Base-by-base conservation (phyloP, 169 alveolate genomes). In the Plasmodium chabaudi region DNA sequence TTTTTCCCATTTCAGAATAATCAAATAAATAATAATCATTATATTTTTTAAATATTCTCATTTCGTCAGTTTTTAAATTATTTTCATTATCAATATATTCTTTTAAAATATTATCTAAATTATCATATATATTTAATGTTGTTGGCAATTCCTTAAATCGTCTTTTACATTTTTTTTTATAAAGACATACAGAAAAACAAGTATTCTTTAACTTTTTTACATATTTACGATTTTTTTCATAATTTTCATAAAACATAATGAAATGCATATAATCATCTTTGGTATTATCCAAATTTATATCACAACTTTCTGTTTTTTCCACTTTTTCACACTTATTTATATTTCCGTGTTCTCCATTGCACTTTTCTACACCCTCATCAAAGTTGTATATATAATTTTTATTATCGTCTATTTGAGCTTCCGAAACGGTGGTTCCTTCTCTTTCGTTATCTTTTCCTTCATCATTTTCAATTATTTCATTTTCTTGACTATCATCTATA, bases 111-210 rank as follows among this genome's bases (percentile, higher is more conserved):
- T 15, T 51, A 82, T 82, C 72, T 59, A 82, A 68, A 82, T 68
- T 82, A 53, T 67, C 82, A 42, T 82, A 82, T n/a, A 82, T 56
- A 47, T 82, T 82, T 70, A 82, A 55, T 9, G 79, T 19, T 13
- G 90, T 65, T 55, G 79, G 73, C 39, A 82, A 47, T 25, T 82
- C 84, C 42, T 67, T 82, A 44, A 49, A 65, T 21, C 82, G 67
- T 19, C 72, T 82, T 15, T 53, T 82, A 47, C 71, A 65, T 49
- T 19, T 53, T 39, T 82, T 82, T 67, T 82, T 67, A 71, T 60
- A 82, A 68, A 82, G 47, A 42, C 79, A 82, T 10, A 82, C 59
- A 17, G 90, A 82, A 51, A 82, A 82, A 82, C 46, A 34, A 19
- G 72, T 53, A 46, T 57, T 82, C 44, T 47, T n/a, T 34, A 67